These are phyloP conservation scores for Truncatella angustata DNA, from an alignment of 2,329 filamentous ascomycete genomes.

Conservation along the genomic window DNA sequence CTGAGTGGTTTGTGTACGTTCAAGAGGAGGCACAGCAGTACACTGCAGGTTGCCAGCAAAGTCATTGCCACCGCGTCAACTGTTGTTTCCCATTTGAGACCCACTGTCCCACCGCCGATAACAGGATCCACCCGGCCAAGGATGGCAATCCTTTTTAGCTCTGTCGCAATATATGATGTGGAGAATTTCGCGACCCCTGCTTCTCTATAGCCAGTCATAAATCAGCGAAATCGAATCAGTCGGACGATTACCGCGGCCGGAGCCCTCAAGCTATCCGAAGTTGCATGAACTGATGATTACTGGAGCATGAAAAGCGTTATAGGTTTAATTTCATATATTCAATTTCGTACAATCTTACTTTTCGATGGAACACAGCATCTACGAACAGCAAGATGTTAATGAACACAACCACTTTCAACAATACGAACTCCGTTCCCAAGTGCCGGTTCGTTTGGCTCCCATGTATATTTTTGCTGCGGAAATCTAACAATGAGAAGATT, in stretches of 20 bases:
- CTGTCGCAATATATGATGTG: not conserved
- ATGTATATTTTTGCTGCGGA: too few species aligned
- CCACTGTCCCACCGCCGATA: not conserved
- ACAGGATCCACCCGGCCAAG: not conserved
- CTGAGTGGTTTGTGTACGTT: too few species aligned
- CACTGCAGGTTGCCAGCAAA: too few species aligned
- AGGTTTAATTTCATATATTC: not conserved
- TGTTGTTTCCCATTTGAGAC: not conserved
- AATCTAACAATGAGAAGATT: too few species aligned
- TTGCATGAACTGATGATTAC: too few species aligned
- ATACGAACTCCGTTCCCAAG: too few species aligned
- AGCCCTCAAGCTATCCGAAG: not conserved
- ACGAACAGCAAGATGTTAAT: too few species aligned
- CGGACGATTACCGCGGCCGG: not conserved
- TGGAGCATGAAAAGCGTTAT: not conserved
- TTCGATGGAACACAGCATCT: too few species aligned
- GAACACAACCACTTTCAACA: too few species aligned
- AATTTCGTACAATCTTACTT: too few species aligned
- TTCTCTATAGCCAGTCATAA: not conserved
- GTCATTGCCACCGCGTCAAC: not conserved
- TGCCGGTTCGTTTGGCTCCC: too few species aligned
- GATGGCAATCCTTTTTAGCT: not conserved
- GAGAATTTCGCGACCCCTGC: not conserved
- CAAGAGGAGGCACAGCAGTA: too few species aligned
- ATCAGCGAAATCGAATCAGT: constrained; percentile 4